Evolutionary conservation across 495 filamentous ascomycete species (phyloP).

Genomic region (Evansstolkia leycettana): DNA sequence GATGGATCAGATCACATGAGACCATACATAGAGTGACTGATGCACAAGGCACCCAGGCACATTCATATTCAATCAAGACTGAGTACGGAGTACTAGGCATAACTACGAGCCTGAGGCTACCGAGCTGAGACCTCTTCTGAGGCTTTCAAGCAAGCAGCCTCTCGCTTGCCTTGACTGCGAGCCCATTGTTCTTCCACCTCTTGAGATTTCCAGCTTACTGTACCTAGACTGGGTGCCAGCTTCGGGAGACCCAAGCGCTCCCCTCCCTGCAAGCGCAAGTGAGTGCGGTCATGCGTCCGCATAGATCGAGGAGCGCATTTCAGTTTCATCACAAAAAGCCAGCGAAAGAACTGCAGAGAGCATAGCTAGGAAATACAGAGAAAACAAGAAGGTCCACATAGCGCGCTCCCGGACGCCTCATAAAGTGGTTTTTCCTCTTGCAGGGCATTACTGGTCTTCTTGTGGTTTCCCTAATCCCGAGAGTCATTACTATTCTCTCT

Average conservation of each 20-base stretch:
- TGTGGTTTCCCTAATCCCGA: too few relatives aligned
- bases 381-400: not conserved
- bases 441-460: too few relatives aligned
- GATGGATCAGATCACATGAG: not conserved
- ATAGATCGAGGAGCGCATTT: slow-evolving; percentile 15
- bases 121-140: slow-evolving; percentile 5
- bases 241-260: slow-evolving; percentile 17
- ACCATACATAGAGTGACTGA: too few relatives aligned
- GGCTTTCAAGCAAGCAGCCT: slow-evolving; percentile 8
- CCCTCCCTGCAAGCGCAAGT: slow-evolving; percentile 15
- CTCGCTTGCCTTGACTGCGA: too few relatives aligned
- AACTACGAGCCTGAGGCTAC: slow-evolving; percentile 8
- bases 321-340: slow-evolving; percentile 13
- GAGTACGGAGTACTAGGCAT: too few relatives aligned
- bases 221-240: not conserved
- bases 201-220: too few relatives aligned
- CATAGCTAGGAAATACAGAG: not conserved
- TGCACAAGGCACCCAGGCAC: too few relatives aligned
- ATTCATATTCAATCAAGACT: too few relatives aligned
- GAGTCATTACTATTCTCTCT: too few relatives aligned
- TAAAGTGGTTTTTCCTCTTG: too few relatives aligned
- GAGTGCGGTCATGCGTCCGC: slow-evolving; percentile 31
- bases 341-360: slow-evolving; percentile 4
- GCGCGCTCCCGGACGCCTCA: not conserved
- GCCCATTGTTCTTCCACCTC: too few relatives aligned